Evolutionary conservation across 176 grass and related monocot species (phyloP).

Genomic region (Musa acuminata): DNA sequence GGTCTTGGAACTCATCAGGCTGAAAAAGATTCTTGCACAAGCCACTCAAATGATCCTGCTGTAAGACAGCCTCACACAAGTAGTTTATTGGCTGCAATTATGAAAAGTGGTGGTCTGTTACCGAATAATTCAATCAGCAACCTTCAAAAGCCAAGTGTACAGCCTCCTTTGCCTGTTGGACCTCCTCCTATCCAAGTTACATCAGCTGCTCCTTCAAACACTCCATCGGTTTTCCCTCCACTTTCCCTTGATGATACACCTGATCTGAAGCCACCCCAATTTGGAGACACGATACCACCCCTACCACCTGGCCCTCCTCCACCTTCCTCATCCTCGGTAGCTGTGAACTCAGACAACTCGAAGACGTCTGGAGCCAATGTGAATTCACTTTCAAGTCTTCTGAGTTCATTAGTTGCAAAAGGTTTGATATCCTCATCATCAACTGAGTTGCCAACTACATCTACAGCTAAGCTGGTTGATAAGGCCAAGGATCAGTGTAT

Average conservation of each 20-base stretch:
- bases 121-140: constrained; percentile 20
- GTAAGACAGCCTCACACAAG: constrained; percentile 30
- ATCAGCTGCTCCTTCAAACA: constrained; percentile 17
- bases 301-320: constrained; percentile 60
- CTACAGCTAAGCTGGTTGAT: constrained; percentile 19
- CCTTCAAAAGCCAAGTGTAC: constrained; percentile 22
- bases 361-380: constrained; percentile 13
- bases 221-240: background rate
- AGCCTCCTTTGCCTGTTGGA: constrained; percentile 34
- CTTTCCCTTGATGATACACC: background rate
- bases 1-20: constrained; percentile 6
- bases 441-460: constrained; percentile 32
- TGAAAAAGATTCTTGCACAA: constrained; percentile 30
- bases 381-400: constrained; percentile 71
- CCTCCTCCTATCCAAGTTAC: constrained; percentile 25
- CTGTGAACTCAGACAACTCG: constrained; percentile 9
- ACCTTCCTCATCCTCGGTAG: constrained; percentile 29
- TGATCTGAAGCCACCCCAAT: constrained; percentile 10
- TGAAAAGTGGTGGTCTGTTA: constrained; percentile 52
- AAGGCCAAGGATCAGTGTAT: constrained; percentile 13
- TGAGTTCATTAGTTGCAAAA: constrained; percentile 87
- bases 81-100: constrained; percentile 51
- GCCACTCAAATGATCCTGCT: constrained; percentile 15
- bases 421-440: constrained; percentile 72
- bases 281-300: constrained; percentile 36